Base-by-base conservation (phyloP, 345 rosid species). In the Dipteronia sinensis region DNA sequence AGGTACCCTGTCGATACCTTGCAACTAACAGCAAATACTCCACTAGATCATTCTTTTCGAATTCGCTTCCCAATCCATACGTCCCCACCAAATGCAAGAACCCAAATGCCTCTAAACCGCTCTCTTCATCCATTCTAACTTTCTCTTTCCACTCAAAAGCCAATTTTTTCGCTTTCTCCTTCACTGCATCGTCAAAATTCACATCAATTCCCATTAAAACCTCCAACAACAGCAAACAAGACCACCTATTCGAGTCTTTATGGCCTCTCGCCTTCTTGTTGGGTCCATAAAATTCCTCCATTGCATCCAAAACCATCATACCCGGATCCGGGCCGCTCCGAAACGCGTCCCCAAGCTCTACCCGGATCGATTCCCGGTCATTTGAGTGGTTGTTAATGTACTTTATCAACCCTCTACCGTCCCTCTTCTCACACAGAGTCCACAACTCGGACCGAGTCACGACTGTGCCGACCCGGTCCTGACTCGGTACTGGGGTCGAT, bases 101-200 rank as follows among this genome's bases (percentile, higher is more conserved):
- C 46, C 88, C 82, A 71, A 90, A 76, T 19, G 84, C 72, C 80
- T 82, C 87, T 16, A 77, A 51, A 11, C 86, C 72, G 25, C 78
- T 78, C 27, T 83, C 78, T 68, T 78, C 86, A 42, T 64, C 69
- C 62, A 59, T 8, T 47, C 20, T 77, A 40, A 80, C 82, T 81
- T 81, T 89, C 56, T 44, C 69, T 75, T 79, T 93, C 98, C 95
- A 91, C 59, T 81, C 89, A 44, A 79, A 63, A 7, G 94, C 97
- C 76, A 93, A 6, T 44, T 23, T 81, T 82, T 83, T 90, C 6
- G 97, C 98, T 81, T 85, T 90, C 59, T 83, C 89, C 64, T 81
- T 89, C 63, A 78, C 87, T 42, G 84, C 82, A 64, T 31, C 69
- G 4, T 76, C 71, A 77, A 85, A 68, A 40, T 59, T 80, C 20